Conservation (phyloP, 805 yeast genomes). For the Saccharomycopsis sp. region DNA sequence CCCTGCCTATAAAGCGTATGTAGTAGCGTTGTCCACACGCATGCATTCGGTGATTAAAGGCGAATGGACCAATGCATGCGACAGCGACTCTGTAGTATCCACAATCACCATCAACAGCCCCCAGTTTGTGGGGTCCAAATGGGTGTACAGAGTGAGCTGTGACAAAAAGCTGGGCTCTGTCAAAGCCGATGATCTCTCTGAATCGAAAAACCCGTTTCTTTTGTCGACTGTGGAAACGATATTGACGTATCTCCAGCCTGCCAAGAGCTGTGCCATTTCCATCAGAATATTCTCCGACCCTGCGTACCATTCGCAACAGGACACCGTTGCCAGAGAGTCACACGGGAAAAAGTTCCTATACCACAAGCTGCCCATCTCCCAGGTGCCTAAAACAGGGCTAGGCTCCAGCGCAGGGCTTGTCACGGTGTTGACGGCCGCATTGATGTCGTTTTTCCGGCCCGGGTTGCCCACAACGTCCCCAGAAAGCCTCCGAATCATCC, state of each 20-base stretch:
- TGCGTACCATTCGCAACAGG: conserved; percentile 77
- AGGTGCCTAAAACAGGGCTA: conserved; percentile 88
- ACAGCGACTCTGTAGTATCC: conserved; percentile 13
- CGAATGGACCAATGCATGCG: neutral
- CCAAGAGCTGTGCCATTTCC: conserved; percentile 29
- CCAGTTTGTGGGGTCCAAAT: conserved; percentile 64
- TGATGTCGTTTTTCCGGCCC: conserved; percentile 42
- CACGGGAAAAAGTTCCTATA: conserved; percentile 44
- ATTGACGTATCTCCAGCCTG: conserved; percentile 42
- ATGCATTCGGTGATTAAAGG: conserved; percentile 65
- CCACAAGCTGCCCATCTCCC: conserved; percentile 52
- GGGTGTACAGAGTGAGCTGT: conserved; percentile 44
- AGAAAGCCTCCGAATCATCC: conserved; percentile 39
- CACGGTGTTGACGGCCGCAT: conserved; percentile 66
- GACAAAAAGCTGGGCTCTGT: conserved; percentile 21
- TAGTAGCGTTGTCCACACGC: conserved; percentile 80
- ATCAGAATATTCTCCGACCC: conserved; percentile 77
- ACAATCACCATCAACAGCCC: conserved; percentile 56
- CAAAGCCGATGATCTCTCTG: conserved; percentile 28
- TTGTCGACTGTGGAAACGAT: conserved; percentile 54
- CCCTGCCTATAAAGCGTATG: conserved; percentile 67
- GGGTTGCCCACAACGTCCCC: conserved; percentile 28
- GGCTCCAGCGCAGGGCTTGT: conserved; percentile 96
- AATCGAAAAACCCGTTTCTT: conserved; percentile 38
- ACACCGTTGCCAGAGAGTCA: conserved; percentile 33